These are phyloP conservation scores for Cyclotella sp. DNA, from an alignment of 108 stramenopile genomes.

Conservation along the genomic window DNA sequence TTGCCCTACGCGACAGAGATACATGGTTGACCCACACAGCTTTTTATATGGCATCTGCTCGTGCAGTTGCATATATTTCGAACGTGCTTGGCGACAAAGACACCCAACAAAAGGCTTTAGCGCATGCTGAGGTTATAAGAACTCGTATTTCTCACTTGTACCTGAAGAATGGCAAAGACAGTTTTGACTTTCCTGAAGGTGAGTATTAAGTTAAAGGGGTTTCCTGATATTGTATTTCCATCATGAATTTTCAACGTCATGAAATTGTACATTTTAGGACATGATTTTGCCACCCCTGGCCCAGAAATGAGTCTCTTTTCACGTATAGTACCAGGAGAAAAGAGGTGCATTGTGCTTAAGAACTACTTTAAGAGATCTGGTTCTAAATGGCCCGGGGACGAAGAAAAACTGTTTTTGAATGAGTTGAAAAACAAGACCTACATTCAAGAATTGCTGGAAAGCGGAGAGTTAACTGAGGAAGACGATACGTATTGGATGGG, in stretches of 20 bases:
- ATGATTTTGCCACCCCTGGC: constrained; percentile 22
- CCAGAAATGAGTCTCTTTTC: constrained; percentile 42
- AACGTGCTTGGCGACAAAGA: constrained; percentile 14
- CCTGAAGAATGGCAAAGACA: constrained; percentile 42
- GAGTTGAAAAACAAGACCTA: background rate
- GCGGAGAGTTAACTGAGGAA: constrained; percentile 14
- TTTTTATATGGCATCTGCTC: constrained; percentile 40
- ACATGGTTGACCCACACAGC: constrained; percentile 39
- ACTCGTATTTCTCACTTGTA: constrained; percentile 28
- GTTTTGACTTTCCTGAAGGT: constrained; percentile 29
- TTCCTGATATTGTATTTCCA: too few relatives aligned
- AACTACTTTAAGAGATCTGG: constrained; percentile 35
- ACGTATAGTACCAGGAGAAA: constrained; percentile 37
- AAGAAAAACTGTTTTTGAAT: background rate
- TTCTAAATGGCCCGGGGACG: constrained; percentile 13
- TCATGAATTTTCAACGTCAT: background rate
- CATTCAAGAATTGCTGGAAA: constrained; percentile 3
- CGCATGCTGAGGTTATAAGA: background rate
- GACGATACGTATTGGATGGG: constrained; percentile 11
- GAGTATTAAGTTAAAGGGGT: background rate
- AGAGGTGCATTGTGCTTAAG: constrained; percentile 36
- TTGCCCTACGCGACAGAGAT: constrained; percentile 32
- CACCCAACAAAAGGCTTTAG: background rate
- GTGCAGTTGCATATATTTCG: constrained; percentile 41
- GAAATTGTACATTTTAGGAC: background rate